phyloP scores from a whole-genome alignment of 2,329 filamentous ascomycete species.

The Penicillium sp. region DNA sequence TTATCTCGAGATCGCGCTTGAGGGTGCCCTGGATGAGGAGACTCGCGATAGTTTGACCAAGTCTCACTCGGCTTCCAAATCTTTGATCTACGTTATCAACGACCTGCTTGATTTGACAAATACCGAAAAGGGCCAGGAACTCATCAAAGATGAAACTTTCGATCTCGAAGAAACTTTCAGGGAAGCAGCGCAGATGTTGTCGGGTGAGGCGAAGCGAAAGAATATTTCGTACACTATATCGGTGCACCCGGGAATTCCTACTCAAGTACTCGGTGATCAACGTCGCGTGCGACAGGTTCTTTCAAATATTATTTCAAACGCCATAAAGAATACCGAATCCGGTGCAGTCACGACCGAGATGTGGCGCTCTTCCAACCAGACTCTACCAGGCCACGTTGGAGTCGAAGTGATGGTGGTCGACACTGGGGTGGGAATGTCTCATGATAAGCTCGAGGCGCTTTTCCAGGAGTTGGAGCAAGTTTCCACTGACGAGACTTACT shows the following conservation, averaged over 20 bases:
- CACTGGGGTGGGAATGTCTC: constrained; percentile 64
- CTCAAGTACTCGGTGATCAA: constrained; percentile 70
- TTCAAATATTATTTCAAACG: constrained; percentile 79
- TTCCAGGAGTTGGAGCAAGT: constrained; percentile 67
- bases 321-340: constrained; percentile 68
- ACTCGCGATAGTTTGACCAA: constrained; percentile 78
- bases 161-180: constrained; percentile 65
- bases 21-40: constrained; percentile 73
- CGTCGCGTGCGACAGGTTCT: constrained; percentile 76
- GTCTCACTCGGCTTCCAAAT: constrained; percentile 88
- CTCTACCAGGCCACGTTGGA: constrained; percentile 54
- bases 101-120: constrained; percentile 86
- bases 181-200: constrained; percentile 75
- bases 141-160: constrained; percentile 78
- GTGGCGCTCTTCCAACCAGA: constrained; percentile 50
- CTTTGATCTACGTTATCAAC: constrained; percentile 89
- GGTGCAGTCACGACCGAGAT: constrained; percentile 69
- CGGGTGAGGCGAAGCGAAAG: constrained; percentile 71
- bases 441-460: constrained; percentile 55
- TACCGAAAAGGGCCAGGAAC: constrained; percentile 72
- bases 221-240: constrained; percentile 65
- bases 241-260: constrained; percentile 65
- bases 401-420: constrained; percentile 74
- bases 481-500: constrained; percentile 48
- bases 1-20: constrained; percentile 84